Percentiles rank a stretch among this genome's conserved stretches.
phyloP scores from a whole-genome alignment of 805 yeast species.

The Zygoascus tannicola region DNA sequence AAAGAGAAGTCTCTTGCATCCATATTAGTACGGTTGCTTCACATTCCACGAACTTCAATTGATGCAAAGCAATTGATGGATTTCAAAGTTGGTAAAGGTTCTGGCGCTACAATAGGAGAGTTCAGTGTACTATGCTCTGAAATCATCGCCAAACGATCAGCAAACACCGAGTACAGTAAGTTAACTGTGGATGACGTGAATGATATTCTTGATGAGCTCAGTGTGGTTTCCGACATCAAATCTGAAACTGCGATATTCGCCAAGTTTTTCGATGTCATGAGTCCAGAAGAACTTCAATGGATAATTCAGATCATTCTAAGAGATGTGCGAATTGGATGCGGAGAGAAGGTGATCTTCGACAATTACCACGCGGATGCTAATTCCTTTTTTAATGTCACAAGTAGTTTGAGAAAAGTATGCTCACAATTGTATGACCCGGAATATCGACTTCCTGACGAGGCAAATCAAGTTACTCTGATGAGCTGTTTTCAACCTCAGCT shows the following conservation, averaged over 20 bases:
- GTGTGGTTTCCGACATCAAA: conserved; percentile 27
- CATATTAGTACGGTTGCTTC: conserved; percentile 38
- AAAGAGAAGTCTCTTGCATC: conserved; percentile 54
- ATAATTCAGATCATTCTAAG: conserved; percentile 56
- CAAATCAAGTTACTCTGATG: conserved; percentile 34
- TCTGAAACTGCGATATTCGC: conserved; percentile 38
- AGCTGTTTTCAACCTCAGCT: conserved; percentile 70
- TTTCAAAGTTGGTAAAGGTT: conserved; percentile 40
- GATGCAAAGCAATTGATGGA: conserved; percentile 44
- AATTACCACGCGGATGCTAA: conserved; percentile 77
- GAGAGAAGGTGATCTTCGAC: conserved; percentile 48
- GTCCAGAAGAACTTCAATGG: conserved; percentile 57
- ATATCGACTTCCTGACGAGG: conserved; percentile 33
- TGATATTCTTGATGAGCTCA: conserved; percentile 36
- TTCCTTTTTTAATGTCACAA: conserved; percentile 53
- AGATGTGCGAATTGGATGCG: conserved; percentile 38
- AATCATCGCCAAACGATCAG: conserved; percentile 42
- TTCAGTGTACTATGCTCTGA: conserved; percentile 43
- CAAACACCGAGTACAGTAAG: conserved; percentile 28
- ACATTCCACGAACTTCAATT: conserved; percentile 49
- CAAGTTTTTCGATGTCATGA: conserved; percentile 44
- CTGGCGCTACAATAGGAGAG: conserved; percentile 17
- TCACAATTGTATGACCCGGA: conserved; percentile 45
- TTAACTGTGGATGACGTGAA: conserved; percentile 45
- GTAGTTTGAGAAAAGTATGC: conserved; percentile 52